Percentiles rank a stretch among this genome's conserved stretches.
Conservation (phyloP, 305 asterid genomes). For the Solanum chacoense region DNA sequence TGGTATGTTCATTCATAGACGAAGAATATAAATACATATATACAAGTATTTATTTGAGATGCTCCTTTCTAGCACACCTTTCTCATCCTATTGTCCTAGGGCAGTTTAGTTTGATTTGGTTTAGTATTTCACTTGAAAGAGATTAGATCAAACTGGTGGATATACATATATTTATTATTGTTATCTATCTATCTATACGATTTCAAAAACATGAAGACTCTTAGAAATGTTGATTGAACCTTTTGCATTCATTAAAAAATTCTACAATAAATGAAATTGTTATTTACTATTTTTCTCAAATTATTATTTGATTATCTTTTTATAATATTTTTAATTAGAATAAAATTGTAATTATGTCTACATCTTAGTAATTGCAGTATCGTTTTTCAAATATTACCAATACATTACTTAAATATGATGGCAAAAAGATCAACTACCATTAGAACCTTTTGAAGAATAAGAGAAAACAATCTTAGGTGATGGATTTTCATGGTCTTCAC, state of each 20-base stretch:
- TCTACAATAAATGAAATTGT: background rate
- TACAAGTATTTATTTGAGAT: background rate
- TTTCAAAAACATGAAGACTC: background rate
- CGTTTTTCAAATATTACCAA: background rate
- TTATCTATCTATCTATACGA: background rate
- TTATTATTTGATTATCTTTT: background rate
- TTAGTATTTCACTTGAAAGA: background rate
- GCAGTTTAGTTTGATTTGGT: background rate
- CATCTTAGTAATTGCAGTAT: background rate
- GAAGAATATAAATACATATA: background rate
- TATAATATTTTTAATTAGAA: background rate
- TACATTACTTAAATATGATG: background rate
- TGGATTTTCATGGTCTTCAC: background rate
- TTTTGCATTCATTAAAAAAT: background rate
- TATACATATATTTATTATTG: background rate
- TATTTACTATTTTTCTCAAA: background rate
- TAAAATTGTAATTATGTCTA: background rate
- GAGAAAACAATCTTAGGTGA: background rate
- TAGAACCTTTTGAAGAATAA: background rate
- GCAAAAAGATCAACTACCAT: background rate
- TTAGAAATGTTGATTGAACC: background rate
- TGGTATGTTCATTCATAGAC: background rate
- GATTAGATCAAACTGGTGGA: background rate
- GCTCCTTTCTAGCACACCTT: background rate
- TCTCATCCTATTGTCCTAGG: background rate